A percentile compares a stretch with the other conserved stretches of the same genome.
Conservation (phyloP, 208 protist species). For the Porcisia hertigi region DNA sequence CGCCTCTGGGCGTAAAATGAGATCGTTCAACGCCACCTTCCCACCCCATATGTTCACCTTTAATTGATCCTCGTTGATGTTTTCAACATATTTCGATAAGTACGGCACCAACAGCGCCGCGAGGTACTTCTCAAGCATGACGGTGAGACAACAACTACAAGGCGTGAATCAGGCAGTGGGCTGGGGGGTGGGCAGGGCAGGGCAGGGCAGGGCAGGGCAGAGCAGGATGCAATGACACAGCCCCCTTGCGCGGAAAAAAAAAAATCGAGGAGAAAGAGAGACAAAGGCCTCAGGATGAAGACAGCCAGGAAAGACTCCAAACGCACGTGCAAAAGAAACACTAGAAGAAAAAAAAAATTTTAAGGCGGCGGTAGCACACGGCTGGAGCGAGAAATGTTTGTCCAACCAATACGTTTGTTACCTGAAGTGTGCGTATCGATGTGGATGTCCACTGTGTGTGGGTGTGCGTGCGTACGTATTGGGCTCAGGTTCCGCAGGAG, state of each 20-base stretch:
- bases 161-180: too few species aligned
- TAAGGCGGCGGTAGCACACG: not conserved
- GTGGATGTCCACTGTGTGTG: not conserved
- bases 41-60: conserved; percentile 84
- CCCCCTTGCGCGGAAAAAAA: not conserved
- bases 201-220: too few species aligned
- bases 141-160: not conserved
- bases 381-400: too few species aligned
- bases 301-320: not conserved
- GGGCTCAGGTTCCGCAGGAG: not conserved
- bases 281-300: not conserved
- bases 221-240: not conserved
- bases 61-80: conserved; percentile 81
- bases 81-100: conserved; percentile 80
- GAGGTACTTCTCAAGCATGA: conserved; percentile 87
- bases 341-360: not conserved
- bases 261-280: not conserved
- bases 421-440: not conserved
- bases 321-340: not conserved
- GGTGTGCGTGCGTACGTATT: not conserved
- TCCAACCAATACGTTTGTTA: not conserved
- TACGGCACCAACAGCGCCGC: conserved; percentile 85
- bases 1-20: conserved; percentile 64
- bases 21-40: conserved; percentile 76
- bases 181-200: too few species aligned